These are phyloP conservation scores for Diplosphaera chodatii DNA, from an alignment of 139 green algal species.

Conservation along the genomic window DNA sequence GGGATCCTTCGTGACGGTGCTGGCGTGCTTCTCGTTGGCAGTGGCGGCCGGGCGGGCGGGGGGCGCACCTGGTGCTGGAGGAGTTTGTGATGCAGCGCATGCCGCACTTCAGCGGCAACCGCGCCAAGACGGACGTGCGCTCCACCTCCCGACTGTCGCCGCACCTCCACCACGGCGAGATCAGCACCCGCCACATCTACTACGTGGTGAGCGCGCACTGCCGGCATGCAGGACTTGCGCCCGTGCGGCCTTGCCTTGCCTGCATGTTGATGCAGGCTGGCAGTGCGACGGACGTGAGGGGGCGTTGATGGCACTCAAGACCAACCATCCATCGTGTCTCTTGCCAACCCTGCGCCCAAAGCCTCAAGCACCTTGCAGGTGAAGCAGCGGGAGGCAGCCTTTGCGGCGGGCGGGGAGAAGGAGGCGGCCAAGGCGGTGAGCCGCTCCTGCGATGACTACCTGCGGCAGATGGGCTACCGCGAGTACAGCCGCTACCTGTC, in stretches of 20 bases:
- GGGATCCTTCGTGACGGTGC: too few relatives aligned
- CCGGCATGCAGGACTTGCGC: too few relatives aligned
- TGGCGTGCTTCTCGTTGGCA: too few relatives aligned
- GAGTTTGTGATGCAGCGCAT: slow-evolving; percentile 63
- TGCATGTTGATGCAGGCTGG: too few relatives aligned
- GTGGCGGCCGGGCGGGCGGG: slow-evolving; percentile 67
- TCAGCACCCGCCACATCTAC: slow-evolving; percentile 68
- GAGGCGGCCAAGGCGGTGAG: neutral
- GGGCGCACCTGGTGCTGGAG: slow-evolving; percentile 52
- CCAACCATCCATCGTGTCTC: too few relatives aligned
- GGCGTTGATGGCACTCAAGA: too few relatives aligned
- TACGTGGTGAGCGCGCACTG: slow-evolving; percentile 34
- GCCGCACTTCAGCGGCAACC: slow-evolving; percentile 55
- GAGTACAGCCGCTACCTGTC: slow-evolving; percentile 89
- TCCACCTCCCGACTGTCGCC: slow-evolving; percentile 80
- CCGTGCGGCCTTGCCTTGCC: too few relatives aligned
- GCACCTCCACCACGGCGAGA: slow-evolving; percentile 87
- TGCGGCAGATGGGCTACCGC: slow-evolving; percentile 78
- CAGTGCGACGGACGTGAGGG: too few relatives aligned
- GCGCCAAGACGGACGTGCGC: slow-evolving; percentile 69
- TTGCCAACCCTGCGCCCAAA: too few relatives aligned
- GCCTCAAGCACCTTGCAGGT: neutral
- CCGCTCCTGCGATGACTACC: slow-evolving; percentile 55
- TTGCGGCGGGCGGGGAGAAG: slow-evolving; percentile 2
- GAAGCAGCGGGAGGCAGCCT: slow-evolving; percentile 12